Evolutionary conservation across 805 yeast species (phyloP), one percentile per base, ranked within the genome.

Genomic region (Barnettozyma californica): DNA sequence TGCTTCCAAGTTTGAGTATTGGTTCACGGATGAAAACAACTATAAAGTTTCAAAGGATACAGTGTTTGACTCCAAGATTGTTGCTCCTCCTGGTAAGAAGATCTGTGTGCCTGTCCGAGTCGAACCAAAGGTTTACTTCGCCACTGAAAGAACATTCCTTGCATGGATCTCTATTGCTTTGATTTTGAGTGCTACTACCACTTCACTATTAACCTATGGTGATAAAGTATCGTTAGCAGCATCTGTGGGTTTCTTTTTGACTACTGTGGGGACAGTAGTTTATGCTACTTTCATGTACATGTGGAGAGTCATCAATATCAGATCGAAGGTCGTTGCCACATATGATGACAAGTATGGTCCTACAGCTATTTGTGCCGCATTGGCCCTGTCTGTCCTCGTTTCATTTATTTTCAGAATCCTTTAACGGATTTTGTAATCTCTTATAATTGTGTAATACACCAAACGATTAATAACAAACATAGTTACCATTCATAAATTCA

Each of bases 71-170:
- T 62, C 78, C 3, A 67, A 70, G 47, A 75, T 83, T 53, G 69
- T 67, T 51, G 86, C 94, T 10, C 98, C 99, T 20, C 81, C 86
- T 38, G 99, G 98, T 2, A 91, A 90, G 67, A 76, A 78, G 41
- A 87, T 94, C 50, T 81, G 90, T 61, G 94, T 94, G 9, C 99
- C 98, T 2, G 95, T 94, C 35, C 80, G 99, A 61, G 91, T 94
- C 34, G 99, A 94, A 68, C 99, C 99, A 50, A 94, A 94, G 70
- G 99, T 94, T n/a, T 94, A 94, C 66, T 94, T 94, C 68, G 99
- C 99, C 7, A 89, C 95, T 21, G 99, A 94, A 68, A 81, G 99
- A 70, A 94, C 99, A 0, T 92, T 83, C 62, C 74, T 94, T 53
- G 80, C 95, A 37, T 94, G 99, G 99, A 70, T 92, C 48, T 91